A percentile compares a stretch with the other conserved stretches of the same genome.
Evolutionary conservation across 495 filamentous ascomycete species (phyloP).

Genomic region (Talaromyces wortmannii): DNA sequence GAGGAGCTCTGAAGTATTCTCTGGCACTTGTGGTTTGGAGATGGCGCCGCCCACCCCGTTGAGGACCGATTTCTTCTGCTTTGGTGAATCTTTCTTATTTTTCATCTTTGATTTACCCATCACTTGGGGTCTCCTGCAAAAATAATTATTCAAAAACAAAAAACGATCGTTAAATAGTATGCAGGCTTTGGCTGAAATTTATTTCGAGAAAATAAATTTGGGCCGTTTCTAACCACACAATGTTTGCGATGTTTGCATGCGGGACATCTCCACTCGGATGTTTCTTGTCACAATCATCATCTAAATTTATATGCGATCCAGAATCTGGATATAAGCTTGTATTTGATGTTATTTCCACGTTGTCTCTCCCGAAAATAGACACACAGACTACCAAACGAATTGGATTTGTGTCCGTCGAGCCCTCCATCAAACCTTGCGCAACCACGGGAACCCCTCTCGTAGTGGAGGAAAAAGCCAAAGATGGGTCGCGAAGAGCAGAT

Average conservation of each 20-base stretch:
- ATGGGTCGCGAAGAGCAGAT: conserved; percentile 94
- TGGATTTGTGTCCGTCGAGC: background rate
- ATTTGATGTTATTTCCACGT: background rate
- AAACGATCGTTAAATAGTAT: background rate
- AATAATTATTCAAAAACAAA: too few relatives aligned
- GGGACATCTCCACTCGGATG: conserved; percentile 18
- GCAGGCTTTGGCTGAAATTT: conserved; percentile 1
- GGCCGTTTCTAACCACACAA: conserved; percentile 17
- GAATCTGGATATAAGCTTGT: background rate
- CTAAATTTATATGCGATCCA: background rate
- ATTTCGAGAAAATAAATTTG: conserved; percentile 22
- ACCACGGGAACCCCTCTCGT: conserved; percentile 20
- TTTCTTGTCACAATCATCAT: background rate
- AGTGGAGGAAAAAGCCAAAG: conserved; percentile 13
- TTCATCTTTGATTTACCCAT: conserved; percentile 43
- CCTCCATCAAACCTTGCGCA: background rate
- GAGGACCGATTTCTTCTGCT: conserved; percentile 40
- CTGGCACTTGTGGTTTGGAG: conserved; percentile 36
- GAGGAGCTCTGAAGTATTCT: conserved; percentile 50
- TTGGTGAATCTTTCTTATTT: conserved; percentile 36
- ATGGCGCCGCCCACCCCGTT: conserved; percentile 32
- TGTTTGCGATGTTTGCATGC: conserved; percentile 45
- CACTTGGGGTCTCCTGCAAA: conserved; percentile 2
- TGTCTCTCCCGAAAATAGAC: background rate
- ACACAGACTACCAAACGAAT: background rate